Percentiles rank a stretch among this genome's conserved stretches.
These are phyloP conservation scores for Neurospora hispaniola DNA, from an alignment of 495 filamentous ascomycete genomes.

Conservation along the genomic window DNA sequence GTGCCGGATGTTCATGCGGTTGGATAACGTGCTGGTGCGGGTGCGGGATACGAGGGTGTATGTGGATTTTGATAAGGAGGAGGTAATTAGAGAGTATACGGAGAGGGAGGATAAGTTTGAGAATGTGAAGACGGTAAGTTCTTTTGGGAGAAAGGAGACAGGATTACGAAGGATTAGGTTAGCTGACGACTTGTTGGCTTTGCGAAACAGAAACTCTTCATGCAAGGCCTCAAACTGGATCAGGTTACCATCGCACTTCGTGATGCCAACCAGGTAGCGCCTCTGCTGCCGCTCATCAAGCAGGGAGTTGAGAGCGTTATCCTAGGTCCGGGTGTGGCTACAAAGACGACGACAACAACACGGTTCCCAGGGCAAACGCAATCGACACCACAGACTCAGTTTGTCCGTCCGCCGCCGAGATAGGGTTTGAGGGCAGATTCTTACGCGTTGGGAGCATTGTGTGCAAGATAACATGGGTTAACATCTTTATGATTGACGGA, in stretches of 20 bases:
- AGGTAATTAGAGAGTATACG: conserved; percentile 83
- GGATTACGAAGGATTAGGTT: not conserved
- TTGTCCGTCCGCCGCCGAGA: not conserved
- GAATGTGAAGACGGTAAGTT: conserved; percentile 59
- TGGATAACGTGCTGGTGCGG: conserved; percentile 80
- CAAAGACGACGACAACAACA: not conserved
- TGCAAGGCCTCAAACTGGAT: conserved; percentile 47
- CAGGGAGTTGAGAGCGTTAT: conserved; percentile 35
- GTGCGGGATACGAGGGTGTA: conserved; percentile 86
- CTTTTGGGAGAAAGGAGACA: not conserved
- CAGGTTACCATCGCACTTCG: conserved; percentile 69
- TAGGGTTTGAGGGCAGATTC: not conserved
- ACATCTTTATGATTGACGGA: not conserved
- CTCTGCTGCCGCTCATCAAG: conserved; percentile 62
- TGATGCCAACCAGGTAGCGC: conserved; percentile 69
- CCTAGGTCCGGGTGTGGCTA: conserved; percentile 2
- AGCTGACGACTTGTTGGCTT: conserved; percentile 2
- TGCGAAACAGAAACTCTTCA: conserved; percentile 50
- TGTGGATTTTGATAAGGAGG: conserved; percentile 72
- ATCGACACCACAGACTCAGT: not conserved
- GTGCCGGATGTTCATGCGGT: conserved; percentile 80
- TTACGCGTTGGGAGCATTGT: not conserved
- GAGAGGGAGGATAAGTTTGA: conserved; percentile 72
- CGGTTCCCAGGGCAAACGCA: not conserved
- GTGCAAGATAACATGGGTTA: not conserved